These are phyloP conservation scores for Termitomyces sp. DNA, from an alignment of 768 basidiomycete genomes.

Conservation along the genomic window DNA sequence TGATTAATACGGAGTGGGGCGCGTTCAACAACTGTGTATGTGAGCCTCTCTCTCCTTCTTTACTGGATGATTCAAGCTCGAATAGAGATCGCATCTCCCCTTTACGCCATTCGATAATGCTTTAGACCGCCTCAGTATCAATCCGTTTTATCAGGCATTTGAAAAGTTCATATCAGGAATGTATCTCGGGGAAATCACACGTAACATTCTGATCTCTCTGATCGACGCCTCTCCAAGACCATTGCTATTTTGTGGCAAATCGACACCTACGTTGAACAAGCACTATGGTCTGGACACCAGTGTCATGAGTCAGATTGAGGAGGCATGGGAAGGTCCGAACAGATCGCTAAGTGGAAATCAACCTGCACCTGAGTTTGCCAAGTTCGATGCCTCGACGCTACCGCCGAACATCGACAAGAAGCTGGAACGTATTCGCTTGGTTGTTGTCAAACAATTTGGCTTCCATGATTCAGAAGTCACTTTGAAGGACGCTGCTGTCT, in stretches of 20 bases:
- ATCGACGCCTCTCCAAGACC: slow-evolving; percentile 69
- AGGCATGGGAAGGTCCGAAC: slow-evolving; percentile 56
- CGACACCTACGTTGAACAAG: slow-evolving; percentile 65
- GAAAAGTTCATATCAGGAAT: slow-evolving; percentile 99
- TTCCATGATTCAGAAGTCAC: slow-evolving; percentile 52
- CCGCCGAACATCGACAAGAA: slow-evolving; percentile 25
- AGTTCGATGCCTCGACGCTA: slow-evolving; percentile 27
- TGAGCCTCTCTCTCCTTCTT: not conserved
- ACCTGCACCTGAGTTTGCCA: slow-evolving; percentile 28
- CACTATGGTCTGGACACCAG: slow-evolving; percentile 96
- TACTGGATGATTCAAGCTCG: slow-evolving; percentile 1
- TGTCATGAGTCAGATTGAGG: slow-evolving; percentile 81
- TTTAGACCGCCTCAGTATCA: slow-evolving; percentile 91
- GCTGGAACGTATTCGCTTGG: slow-evolving; percentile 49
- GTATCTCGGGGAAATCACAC: slow-evolving; percentile 94
- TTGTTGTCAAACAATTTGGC: slow-evolving; percentile 58
- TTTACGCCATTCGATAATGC: slow-evolving; percentile 88
- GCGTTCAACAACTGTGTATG: slow-evolving; percentile 91
- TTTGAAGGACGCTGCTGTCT: slow-evolving; percentile 51
- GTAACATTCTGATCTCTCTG: slow-evolving; percentile 78
- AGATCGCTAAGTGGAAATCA: slow-evolving; percentile 19
- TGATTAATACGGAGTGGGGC: slow-evolving; percentile 98
- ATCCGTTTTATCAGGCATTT: slow-evolving; percentile 87
- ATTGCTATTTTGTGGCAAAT: slow-evolving; percentile 77
- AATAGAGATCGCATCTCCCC: slow-evolving; percentile 74